A percentile compares a stretch with the other conserved stretches of the same genome.
phyloP scores from a whole-genome alignment of 352 stramenopile species.

The Globisporangium barbulae region DNA sequence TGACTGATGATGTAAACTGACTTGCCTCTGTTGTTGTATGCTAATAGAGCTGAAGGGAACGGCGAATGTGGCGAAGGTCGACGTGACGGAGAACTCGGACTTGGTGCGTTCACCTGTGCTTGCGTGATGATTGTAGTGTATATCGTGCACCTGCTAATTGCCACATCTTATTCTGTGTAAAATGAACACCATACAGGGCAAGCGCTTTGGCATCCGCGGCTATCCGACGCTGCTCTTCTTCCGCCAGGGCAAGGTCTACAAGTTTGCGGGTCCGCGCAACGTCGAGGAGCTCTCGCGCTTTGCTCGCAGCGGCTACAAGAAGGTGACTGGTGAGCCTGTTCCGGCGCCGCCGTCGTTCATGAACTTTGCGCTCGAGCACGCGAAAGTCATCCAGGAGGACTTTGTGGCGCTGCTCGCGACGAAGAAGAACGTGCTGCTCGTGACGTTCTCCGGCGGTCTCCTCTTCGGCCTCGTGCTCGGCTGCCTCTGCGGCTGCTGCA shows the following conservation, averaged over 20 bases:
- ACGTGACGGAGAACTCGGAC: conserved; percentile 72
- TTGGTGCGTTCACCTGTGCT: conserved; percentile 25
- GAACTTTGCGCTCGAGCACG: conserved; percentile 37
- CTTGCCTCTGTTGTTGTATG: not conserved
- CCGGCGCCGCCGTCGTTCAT: conserved; percentile 28
- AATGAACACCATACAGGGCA: conserved; percentile 24
- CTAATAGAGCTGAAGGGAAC: conserved; percentile 70
- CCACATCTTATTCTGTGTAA: not conserved
- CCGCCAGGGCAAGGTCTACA: conserved; percentile 75
- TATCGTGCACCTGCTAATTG: not conserved
- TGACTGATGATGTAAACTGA: not conserved
- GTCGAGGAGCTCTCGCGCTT: conserved; percentile 59
- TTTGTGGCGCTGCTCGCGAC: conserved; percentile 62
- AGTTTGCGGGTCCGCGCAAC: conserved; percentile 60
- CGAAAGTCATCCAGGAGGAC: conserved; percentile 52
- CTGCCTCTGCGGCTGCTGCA: conserved; percentile 71
- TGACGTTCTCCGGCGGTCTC: conserved; percentile 65
- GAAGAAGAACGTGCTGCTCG: conserved; percentile 84
- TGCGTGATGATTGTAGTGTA: conserved; percentile 1
- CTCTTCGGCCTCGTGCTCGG: conserved; percentile 66
- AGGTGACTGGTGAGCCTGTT: conserved; percentile 31
- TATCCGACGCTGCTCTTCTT: conserved; percentile 81
- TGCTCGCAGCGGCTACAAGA: conserved; percentile 60
- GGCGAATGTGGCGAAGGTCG: conserved; percentile 91
- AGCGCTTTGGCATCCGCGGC: conserved; percentile 81